Base-by-base conservation (phyloP, 352 stramenopile species). In the Pythium guiyangense region DNA sequence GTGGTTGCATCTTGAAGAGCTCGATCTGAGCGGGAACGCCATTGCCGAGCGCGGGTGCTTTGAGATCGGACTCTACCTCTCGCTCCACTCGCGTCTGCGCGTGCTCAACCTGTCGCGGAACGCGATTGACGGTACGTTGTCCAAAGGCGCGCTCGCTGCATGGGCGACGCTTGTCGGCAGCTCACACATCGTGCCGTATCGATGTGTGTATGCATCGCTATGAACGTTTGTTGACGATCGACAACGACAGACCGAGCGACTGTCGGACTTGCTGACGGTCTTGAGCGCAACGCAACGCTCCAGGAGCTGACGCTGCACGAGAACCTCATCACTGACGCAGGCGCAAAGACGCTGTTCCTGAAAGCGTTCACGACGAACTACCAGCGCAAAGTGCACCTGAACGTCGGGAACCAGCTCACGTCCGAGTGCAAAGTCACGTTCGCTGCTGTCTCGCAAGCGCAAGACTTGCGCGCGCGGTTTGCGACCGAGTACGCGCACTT, bases 391-490 rank as follows among this genome's bases (percentile, higher is more conserved):
- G 66, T 86, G 25, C 51, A 69, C 1, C 55, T 84, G 6, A 74
- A 59, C 20, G 35, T 65, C 0, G 74, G 73, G 0, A 85, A 86
- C 47, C 54, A 54, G 9, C 59, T 84, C n/a, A 82, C 71, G 1
- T 65, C 61, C 5, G 68, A 77, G 35, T 85, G 71, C 52, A 77
- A 74, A 26, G 60, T 77, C 31, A 84, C 77, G 67, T 53, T 81
- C 14, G 58, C 63, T 18, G 73, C 79, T 0, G 76, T 89, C 59
- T 74, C 70, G 0, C 77, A 86, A 31, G 74, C 79, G 0, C 70
- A 86, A 35, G 79, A 83, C 42, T 54, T 89, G 6, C 70, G 70
- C 22, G 76, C 86, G 49, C 67, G 69, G 2, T 82, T 89, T n/a
- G 50, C 52, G 8, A 71, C 61, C 11, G 70, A 83, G 15, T 81